Percentiles rank a stretch among this genome's conserved stretches.
Evolutionary conservation across 305 asterid genomes (phyloP).

Genomic region (Rubia peregrina): DNA sequence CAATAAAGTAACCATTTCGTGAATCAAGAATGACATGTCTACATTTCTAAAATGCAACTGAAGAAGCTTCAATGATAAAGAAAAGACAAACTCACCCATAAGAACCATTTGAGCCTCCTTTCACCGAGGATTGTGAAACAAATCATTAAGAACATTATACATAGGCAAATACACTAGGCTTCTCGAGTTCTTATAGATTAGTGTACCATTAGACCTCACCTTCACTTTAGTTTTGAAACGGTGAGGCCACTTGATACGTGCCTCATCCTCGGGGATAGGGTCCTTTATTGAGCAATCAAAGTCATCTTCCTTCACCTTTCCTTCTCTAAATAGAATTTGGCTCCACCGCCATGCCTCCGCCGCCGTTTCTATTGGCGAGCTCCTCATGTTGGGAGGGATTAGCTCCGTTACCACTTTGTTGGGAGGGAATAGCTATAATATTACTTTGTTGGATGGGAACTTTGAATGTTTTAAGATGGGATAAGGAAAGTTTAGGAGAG

Average conservation of each 20-base stretch:
- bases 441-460: too few relatives aligned
- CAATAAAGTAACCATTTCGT: too few relatives aligned
- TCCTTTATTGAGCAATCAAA: constrained; percentile 24
- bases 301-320: constrained; percentile 14
- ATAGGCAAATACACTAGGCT: not conserved
- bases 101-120: constrained; percentile 2
- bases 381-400: not conserved
- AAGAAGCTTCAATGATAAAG: too few relatives aligned
- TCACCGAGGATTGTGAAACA: not conserved
- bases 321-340: not conserved
- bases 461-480: too few relatives aligned
- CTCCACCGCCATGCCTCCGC: not conserved
- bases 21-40: too few relatives aligned
- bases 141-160: not conserved
- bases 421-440: too few relatives aligned
- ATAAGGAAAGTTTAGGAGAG: too few relatives aligned
- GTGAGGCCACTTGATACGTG: constrained; percentile 48
- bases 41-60: too few relatives aligned
- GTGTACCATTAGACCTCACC: too few relatives aligned
- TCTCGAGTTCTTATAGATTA: too few relatives aligned
- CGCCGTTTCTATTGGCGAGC: not conserved
- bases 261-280: constrained; percentile 35
- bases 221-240: constrained; percentile 25
- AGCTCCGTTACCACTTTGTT: too few relatives aligned
- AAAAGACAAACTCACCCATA: constrained; percentile 8